A percentile compares a stretch with the other conserved stretches of the same genome.
These are phyloP conservation scores for Boletus subparvulus DNA, from an alignment of 768 basidiomycete species.

Conservation along the genomic window DNA sequence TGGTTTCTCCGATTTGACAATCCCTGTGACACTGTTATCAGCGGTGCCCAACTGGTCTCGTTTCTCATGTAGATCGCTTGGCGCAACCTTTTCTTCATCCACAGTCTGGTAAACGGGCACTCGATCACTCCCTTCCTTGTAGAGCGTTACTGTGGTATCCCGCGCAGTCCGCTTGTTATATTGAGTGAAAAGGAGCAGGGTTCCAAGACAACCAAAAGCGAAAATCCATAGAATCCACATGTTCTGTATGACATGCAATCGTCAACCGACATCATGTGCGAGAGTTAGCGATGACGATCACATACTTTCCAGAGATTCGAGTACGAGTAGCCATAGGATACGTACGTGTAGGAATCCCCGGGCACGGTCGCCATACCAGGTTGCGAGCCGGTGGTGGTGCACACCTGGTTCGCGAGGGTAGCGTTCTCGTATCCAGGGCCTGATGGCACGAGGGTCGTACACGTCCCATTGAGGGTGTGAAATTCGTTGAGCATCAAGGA, in stretches of 20 bases:
- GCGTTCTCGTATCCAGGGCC: conserved; percentile 37
- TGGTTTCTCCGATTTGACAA: too few species aligned
- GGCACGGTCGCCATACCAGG: conserved; percentile 33
- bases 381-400: conserved; percentile 42
- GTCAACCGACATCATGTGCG: background rate
- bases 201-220: conserved; percentile 20
- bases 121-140: conserved; percentile 8
- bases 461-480: conserved; percentile 36
- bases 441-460: conserved; percentile 32
- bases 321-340: conserved; percentile 30
- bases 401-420: conserved; percentile 40
- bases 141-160: conserved; percentile 32
- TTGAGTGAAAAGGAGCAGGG: conserved; percentile 39
- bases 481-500: conserved; percentile 51
- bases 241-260: conserved; percentile 21
- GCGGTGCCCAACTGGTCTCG: too few species aligned
- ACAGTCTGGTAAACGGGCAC: background rate
- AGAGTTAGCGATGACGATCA: conserved; percentile 8
- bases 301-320: conserved; percentile 39
- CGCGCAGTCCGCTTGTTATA: conserved; percentile 28
- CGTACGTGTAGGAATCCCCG: conserved; percentile 31
- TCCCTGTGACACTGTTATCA: background rate
- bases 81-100: conserved; percentile 18
- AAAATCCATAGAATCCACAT: conserved; percentile 42
- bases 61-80: background rate